phyloP scores from a whole-genome alignment of 257 asterid genomes.

The Nicotiana benthamiana region DNA sequence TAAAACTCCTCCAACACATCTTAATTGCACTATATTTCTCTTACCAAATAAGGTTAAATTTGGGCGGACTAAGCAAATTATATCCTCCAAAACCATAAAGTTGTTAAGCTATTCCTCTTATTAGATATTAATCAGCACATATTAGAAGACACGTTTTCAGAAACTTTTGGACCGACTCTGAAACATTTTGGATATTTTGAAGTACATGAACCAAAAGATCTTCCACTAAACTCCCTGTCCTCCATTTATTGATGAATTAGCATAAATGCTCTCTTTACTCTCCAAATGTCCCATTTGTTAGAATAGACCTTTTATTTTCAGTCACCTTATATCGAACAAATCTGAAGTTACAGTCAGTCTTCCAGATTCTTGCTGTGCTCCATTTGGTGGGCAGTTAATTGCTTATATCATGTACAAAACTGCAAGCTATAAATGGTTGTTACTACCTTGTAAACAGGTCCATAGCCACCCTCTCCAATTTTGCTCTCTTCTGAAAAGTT shows the following conservation, averaged over 20 bases:
- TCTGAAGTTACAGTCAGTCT: background rate
- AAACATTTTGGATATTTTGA: background rate
- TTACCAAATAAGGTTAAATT: background rate
- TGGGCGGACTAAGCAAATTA: background rate
- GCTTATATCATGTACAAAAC: background rate
- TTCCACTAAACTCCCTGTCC: background rate
- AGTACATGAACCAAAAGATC: background rate
- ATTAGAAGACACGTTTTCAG: background rate
- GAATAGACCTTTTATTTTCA: background rate
- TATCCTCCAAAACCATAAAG: background rate
- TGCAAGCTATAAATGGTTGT: background rate
- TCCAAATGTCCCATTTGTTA: background rate
- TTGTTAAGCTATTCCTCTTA: background rate
- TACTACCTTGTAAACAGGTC: constrained; percentile 35
- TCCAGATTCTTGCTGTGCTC: background rate
- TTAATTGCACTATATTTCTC: background rate
- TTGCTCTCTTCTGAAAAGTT: constrained; percentile 14
- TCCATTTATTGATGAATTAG: background rate
- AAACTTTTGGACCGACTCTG: background rate
- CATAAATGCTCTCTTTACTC: background rate
- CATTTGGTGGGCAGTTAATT: background rate
- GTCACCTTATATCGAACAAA: background rate
- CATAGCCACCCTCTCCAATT: constrained; percentile 29
- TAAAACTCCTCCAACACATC: background rate
- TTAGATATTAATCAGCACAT: background rate